Conservation (phyloP, 768 basidiomycete species). For the Hygrophorus russula region DNA sequence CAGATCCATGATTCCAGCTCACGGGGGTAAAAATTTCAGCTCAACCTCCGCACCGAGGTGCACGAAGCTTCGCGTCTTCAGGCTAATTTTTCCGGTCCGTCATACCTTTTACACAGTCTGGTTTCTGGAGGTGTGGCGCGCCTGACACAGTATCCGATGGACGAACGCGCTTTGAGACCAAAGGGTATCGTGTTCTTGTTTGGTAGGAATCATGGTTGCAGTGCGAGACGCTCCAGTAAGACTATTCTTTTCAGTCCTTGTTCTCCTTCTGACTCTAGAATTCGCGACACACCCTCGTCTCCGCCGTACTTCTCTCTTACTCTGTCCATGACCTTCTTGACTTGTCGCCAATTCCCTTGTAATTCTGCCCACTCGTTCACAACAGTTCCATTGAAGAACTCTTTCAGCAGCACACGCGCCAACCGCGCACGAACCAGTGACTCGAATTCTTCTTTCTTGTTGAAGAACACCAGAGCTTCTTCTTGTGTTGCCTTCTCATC, state of each 20-base stretch:
- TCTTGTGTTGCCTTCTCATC: slow-evolving; percentile 16
- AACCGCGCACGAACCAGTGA: slow-evolving; percentile 18
- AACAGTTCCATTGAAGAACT: slow-evolving; percentile 34
- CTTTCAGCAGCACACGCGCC: slow-evolving; percentile 24
- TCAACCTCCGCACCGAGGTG: no score
- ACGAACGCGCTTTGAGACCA: no score
- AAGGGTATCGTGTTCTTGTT: no score
- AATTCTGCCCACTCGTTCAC: slow-evolving; percentile 47
- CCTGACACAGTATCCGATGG: no score
- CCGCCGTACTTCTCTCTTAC: slow-evolving; percentile 37
- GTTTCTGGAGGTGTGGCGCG: no score
- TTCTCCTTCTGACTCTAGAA: slow-evolving; percentile 27
- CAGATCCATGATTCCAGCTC: no score
- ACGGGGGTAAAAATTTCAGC: no score
- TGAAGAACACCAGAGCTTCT: slow-evolving; percentile 41
- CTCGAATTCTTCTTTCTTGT: slow-evolving; percentile 38
- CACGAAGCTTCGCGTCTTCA: no score
- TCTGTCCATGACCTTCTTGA: slow-evolving; percentile 41
- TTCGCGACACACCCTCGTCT: slow-evolving; percentile 27
- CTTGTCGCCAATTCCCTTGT: slow-evolving; percentile 28
- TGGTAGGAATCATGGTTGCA: no score
- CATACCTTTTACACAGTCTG: no score
- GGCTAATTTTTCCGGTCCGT: no score
- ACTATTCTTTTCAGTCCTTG: slow-evolving; percentile 27
- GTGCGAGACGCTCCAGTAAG: slow-evolving; percentile 23